Conservation (phyloP, 2,329 filamentous ascomycete species). For the Lasiodiplodia sp. region DNA sequence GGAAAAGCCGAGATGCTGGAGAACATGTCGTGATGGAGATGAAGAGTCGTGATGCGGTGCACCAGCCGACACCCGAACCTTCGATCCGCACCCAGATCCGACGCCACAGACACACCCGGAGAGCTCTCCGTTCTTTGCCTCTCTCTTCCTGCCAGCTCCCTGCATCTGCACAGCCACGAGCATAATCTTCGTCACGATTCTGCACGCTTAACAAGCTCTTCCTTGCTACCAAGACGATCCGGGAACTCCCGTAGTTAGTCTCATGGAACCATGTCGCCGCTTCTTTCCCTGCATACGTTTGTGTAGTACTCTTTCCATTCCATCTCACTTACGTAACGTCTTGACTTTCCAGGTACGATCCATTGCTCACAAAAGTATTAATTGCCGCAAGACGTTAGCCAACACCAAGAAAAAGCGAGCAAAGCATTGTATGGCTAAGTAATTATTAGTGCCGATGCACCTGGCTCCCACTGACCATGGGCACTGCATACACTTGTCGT, state of each 20-base stretch:
- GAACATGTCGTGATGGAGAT: slow-evolving; percentile 2
- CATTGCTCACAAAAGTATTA: no score
- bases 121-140: neutral
- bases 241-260: no score
- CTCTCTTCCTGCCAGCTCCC: neutral
- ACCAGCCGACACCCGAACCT: slow-evolving; percentile 11
- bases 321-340: no score
- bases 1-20: neutral
- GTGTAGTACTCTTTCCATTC: no score
- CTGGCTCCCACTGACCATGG: no score
- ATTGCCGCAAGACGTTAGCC: no score
- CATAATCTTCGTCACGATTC: neutral
- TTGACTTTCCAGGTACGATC: no score
- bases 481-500: neutral
- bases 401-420: no score
- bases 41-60: neutral
- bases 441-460: no score
- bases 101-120: slow-evolving; percentile 1
- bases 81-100: neutral
- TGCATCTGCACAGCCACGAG: neutral
- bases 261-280: no score
- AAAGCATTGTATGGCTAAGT: no score
- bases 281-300: no score
- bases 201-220: neutral
- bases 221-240: neutral